A percentile compares a stretch with the other conserved stretches of the same genome.
Evolutionary conservation across 2,329 filamentous ascomycete species (phyloP).

Genomic region (Pyrenochaeta sp.): DNA sequence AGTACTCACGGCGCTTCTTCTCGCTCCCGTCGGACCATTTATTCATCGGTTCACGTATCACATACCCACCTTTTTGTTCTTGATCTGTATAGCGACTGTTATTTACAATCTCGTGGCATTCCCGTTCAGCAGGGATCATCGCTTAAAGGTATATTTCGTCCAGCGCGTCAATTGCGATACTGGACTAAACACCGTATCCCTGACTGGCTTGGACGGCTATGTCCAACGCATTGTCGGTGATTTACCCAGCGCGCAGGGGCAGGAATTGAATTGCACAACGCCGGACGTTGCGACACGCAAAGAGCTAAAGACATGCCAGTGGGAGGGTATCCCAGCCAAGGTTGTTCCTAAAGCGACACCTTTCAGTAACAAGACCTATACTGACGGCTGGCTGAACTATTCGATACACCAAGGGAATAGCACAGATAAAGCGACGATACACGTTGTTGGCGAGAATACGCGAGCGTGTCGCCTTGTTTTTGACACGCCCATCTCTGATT

Average conservation of each 20-base stretch:
- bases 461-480: slow-evolving; percentile 80
- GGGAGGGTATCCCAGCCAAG: slow-evolving; percentile 72
- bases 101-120: slow-evolving; percentile 89
- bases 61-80: slow-evolving; percentile 77
- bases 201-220: slow-evolving; percentile 48
- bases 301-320: slow-evolving; percentile 73
- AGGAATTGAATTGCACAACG: slow-evolving; percentile 55
- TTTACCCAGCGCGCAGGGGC: slow-evolving; percentile 74
- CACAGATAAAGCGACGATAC: slow-evolving; percentile 67
- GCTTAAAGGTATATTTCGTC: slow-evolving; percentile 87
- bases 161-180: slow-evolving; percentile 80
- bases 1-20: slow-evolving; percentile 71
- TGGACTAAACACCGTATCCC: slow-evolving; percentile 72
- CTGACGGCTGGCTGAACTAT: slow-evolving; percentile 68
- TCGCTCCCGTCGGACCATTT: slow-evolving; percentile 82
- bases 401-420: slow-evolving; percentile 61
- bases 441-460: slow-evolving; percentile 76
- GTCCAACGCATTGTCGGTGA: slow-evolving; percentile 67
- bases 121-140: slow-evolving; percentile 81
- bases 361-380: slow-evolving; percentile 36
- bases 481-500: slow-evolving; percentile 69
- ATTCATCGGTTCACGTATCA: slow-evolving; percentile 87
- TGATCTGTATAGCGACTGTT: slow-evolving; percentile 76
- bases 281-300: slow-evolving; percentile 53
- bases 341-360: slow-evolving; percentile 60